phyloP scores from a whole-genome alignment of 2,329 filamentous ascomycete species.

The Trichoderma koningii region DNA sequence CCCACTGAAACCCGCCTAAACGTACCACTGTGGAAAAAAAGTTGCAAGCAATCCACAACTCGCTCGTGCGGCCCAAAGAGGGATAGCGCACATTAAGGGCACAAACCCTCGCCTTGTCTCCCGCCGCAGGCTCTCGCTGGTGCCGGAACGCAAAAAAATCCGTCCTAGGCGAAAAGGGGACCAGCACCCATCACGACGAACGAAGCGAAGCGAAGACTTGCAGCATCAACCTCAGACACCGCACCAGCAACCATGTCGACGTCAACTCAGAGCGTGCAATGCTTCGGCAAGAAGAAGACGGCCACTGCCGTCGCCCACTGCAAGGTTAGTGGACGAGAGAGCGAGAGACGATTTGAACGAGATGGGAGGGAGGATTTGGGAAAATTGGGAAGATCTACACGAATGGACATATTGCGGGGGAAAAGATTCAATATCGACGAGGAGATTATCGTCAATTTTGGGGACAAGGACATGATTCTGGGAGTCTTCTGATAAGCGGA shows the following conservation, averaged over 20 bases:
- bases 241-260: conserved; percentile 68
- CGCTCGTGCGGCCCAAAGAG: conserved; percentile 30
- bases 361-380: background rate
- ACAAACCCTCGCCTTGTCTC: conserved; percentile 38
- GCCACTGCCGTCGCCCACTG: conserved; percentile 89
- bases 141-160: conserved; percentile 32
- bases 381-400: background rate
- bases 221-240: conserved; percentile 31
- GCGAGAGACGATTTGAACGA: background rate
- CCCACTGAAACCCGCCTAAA: background rate
- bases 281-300: conserved; percentile 99
- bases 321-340: conserved; percentile 61
- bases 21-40: conserved; percentile 1
- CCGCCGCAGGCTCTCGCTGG: conserved; percentile 11
- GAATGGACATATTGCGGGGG: background rate
- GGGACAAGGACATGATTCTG: background rate
- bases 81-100: conserved; percentile 38
- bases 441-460: conserved; percentile 4
- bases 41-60: background rate
- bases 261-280: conserved; percentile 81
- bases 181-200: conserved; percentile 28
- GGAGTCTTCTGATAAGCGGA: conserved; percentile 3
- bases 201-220: conserved; percentile 22
- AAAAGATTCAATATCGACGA: background rate
- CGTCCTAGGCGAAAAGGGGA: conserved; percentile 27